phyloP scores from a whole-genome alignment of 2,329 filamentous ascomycete genomes.

The Sarocladium strictum region DNA sequence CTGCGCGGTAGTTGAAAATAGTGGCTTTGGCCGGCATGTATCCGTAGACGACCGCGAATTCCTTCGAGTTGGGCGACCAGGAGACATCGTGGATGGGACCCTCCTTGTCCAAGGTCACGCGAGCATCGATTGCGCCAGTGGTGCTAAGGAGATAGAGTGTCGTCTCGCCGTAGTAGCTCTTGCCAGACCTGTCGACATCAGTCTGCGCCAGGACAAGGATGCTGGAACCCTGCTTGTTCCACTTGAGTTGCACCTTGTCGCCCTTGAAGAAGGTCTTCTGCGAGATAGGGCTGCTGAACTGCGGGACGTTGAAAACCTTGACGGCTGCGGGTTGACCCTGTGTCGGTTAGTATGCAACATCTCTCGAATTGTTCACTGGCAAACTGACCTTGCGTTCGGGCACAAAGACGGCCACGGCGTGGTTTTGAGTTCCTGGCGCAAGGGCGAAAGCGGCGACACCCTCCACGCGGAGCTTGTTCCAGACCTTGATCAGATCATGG shows the following conservation, averaged over 20 bases:
- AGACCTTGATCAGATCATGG: constrained; percentile 75
- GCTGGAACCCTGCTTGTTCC: constrained; percentile 88
- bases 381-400: constrained; percentile 81
- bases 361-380: neutral
- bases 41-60: constrained; percentile 96
- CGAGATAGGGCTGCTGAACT: constrained; percentile 76
- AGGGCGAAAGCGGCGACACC: constrained; percentile 85
- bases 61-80: constrained; percentile 97
- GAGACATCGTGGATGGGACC: constrained; percentile 95
- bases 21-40: constrained; percentile 99
- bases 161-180: constrained; percentile 99
- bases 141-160: constrained; percentile 92
- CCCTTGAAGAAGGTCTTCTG: constrained; percentile 99
- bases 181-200: constrained; percentile 95
- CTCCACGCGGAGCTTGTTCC: constrained; percentile 93
- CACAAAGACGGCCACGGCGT: constrained; percentile 90
- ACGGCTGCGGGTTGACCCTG: constrained; percentile 90
- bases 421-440: constrained; percentile 73
- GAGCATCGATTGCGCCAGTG: constrained; percentile 86
- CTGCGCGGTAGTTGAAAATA: constrained; percentile 88
- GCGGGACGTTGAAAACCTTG: constrained; percentile 88
- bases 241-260: constrained; percentile 97
- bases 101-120: constrained; percentile 90
- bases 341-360: constrained; percentile 9
- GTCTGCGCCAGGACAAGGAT: constrained; percentile 94